Base-by-base conservation (phyloP, 2,329 filamentous ascomycete genomes). In the Colletotrichum falcatum region DNA sequence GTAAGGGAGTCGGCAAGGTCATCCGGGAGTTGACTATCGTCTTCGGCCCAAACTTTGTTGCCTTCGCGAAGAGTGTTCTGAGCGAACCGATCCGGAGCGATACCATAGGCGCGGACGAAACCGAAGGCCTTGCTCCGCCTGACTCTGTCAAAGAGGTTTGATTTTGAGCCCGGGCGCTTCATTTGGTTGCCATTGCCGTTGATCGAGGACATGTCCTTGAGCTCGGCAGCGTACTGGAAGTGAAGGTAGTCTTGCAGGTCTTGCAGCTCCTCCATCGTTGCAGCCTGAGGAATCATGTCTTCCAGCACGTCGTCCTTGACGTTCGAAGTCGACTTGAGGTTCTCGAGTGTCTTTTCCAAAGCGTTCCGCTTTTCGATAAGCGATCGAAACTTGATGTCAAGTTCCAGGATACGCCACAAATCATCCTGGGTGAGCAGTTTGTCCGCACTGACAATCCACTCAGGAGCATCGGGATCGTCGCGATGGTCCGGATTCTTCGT, bases 221-320 rank as follows among this genome's bases (percentile, higher is more conserved):
- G 85, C 78, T 97, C 90, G 3, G 90, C 85, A 5, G 93, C 90
- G 76, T 98, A 98, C 77, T 95, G 92, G 81, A 99, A 99, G 77
- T 98, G 94, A 63, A 98, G 85, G 76, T 98, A 98, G 77, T 99
- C 96, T 78, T 98, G 95, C 28, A 99, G 83, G 79, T 99, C 96
- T 78, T 99, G 96, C 23, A 99, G 87, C 78, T 99, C 96, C 78
- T 99, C 96, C 86, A 98, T 95, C 0, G 92, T 95, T 5, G 89
- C 89, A 3, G 95, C 94, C 68, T 90, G 86, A 0, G 88, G 86
- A n/a, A 96, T 88, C 86, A 98, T 91, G 74, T 95, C 91, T 55
- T 95, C 92, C 49, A 98, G 90, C 66, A 94, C 90, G 1, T 85
- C 78, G 77, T 98, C 96, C 30, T 90, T 83, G 26, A 95, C 85